Percentiles rank a stretch among this genome's conserved stretches.
Conservation (phyloP, 2,329 filamentous ascomycete species). For the Chrysoporthe deuterocubensis region DNA sequence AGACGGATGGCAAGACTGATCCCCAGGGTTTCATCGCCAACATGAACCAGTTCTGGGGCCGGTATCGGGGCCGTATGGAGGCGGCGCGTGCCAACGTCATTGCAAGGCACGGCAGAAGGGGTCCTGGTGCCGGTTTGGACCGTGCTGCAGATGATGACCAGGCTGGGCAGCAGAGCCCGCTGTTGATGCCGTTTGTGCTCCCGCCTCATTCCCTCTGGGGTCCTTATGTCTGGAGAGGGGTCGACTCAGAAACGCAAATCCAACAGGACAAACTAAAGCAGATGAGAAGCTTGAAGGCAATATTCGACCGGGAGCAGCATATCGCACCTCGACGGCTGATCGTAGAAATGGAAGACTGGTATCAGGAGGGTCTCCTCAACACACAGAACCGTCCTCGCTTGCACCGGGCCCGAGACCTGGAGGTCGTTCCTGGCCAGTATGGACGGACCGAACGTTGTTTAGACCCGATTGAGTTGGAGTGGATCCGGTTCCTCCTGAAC, state of each 20-base stretch:
- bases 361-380: constrained; percentile 26
- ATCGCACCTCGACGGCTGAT: constrained; percentile 39
- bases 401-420: constrained; percentile 2
- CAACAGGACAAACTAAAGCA: constrained; percentile 36
- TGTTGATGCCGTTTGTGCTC: not conserved
- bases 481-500: constrained; percentile 39
- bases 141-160: not conserved
- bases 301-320: constrained; percentile 32
- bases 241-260: constrained; percentile 31
- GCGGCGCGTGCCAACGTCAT: constrained; percentile 26
- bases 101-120: not conserved
- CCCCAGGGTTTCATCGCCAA: constrained; percentile 28
- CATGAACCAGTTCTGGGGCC: constrained; percentile 28
- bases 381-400: not conserved
- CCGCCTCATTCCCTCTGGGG: constrained; percentile 34
- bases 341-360: constrained; percentile 21
- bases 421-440: not conserved
- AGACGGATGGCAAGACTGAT: constrained; percentile 27
- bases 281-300: constrained; percentile 33
- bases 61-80: constrained; percentile 11
- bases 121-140: not conserved
- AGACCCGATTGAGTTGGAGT: constrained; percentile 37
- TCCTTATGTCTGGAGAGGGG: constrained; percentile 32
- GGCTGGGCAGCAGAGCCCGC: not conserved
- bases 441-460: constrained; percentile 24